Percentiles rank a stretch among this genome's conserved stretches.
phyloP scores from a whole-genome alignment of 108 stramenopile species.

The Cyclotella cryptica region DNA sequence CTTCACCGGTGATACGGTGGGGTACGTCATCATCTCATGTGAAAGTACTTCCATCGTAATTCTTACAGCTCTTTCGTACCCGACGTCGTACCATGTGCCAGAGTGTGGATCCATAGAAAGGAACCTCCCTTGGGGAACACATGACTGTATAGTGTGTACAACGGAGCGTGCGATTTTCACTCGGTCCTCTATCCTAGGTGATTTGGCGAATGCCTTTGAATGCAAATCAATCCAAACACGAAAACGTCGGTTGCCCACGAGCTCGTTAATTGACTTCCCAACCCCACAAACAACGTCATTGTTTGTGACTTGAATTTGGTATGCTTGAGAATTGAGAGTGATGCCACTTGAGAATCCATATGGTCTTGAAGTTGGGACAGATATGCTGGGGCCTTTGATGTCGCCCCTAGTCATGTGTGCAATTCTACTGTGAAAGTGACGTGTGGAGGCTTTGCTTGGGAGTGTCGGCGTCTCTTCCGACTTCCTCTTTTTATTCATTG shows the following conservation, averaged over 20 bases:
- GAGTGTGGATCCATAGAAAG: conserved; percentile 34
- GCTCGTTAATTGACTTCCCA: conserved; percentile 38
- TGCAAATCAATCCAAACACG: conserved; percentile 48
- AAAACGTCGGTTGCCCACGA: conserved; percentile 50
- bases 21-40: conserved; percentile 4
- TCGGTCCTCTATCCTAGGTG: conserved; percentile 14
- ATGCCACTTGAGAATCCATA: conserved; percentile 1
- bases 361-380: not conserved
- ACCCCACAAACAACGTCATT: conserved; percentile 49
- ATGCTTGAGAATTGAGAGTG: conserved; percentile 19
- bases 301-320: conserved; percentile 27
- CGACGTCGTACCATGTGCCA: conserved; percentile 41
- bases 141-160: conserved; percentile 29
- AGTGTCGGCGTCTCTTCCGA: conserved; percentile 8
- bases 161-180: conserved; percentile 34
- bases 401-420: conserved; percentile 23
- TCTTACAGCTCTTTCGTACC: conserved; percentile 25
- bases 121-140: conserved; percentile 37
- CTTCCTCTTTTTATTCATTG: conserved; percentile 32
- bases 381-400: not conserved
- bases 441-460: not conserved
- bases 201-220: conserved; percentile 35
- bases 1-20: not conserved
- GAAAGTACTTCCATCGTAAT: conserved; percentile 32
- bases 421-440: conserved; percentile 40